These are phyloP conservation scores for Geotrichum histeridarum DNA, from an alignment of 1,139 yeast genomes.

Conservation along the genomic window DNA sequence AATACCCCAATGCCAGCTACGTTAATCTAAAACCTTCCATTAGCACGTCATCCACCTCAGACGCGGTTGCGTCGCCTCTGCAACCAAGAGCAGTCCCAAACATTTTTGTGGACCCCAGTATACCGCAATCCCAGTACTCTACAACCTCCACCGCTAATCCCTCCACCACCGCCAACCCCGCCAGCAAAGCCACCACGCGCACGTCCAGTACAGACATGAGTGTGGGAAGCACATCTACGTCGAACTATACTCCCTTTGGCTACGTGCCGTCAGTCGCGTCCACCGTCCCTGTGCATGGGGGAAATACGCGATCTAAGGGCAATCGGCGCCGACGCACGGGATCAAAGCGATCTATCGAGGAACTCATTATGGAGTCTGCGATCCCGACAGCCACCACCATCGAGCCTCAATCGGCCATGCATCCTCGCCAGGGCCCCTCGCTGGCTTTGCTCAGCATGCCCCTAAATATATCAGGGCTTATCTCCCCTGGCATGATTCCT, in stretches of 20 bases:
- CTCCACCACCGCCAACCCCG: background rate
- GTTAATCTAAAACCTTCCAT: background rate
- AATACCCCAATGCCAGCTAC: background rate
- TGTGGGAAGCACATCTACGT: background rate
- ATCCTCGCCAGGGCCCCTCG: constrained; percentile 3
- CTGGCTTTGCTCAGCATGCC: background rate
- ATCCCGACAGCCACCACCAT: constrained; percentile 24
- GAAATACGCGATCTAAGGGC: background rate
- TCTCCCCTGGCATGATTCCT: background rate
- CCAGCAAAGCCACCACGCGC: background rate
- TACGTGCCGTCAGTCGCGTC: background rate
- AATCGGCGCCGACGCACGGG: constrained; percentile 6
- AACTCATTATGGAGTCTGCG: constrained; percentile 29
- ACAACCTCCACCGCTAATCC: background rate
- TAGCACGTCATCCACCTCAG: background rate
- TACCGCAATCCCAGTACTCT: background rate
- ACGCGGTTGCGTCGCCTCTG: background rate
- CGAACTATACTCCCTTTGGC: background rate
- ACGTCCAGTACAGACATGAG: background rate
- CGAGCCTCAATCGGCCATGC: constrained; percentile 2
- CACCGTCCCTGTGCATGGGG: background rate
- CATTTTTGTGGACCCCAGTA: background rate
- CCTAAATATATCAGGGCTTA: background rate
- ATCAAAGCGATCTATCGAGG: constrained; percentile 32
- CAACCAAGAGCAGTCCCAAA: background rate